Percentiles rank a stretch among this genome's conserved stretches.
These are phyloP conservation scores for Rhododendron henanense DNA, from an alignment of 148 eudicot species.

Conservation along the genomic window DNA sequence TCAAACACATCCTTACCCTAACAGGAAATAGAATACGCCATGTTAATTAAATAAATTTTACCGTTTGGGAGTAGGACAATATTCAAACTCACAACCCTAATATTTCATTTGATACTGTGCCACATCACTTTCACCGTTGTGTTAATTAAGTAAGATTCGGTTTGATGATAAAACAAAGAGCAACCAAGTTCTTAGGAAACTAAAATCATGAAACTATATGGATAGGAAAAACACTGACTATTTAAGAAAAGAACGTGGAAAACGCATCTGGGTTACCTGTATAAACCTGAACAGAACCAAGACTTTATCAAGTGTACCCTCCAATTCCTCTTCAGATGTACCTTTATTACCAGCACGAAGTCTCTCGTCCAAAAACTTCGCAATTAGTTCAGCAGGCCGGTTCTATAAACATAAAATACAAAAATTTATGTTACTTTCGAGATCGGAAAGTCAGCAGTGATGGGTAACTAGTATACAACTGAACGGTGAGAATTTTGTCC, in stretches of 20 bases:
- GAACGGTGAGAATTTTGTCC: background rate
- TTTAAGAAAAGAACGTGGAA: background rate
- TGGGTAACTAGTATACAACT: background rate
- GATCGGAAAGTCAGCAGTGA: background rate
- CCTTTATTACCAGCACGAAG: constrained; percentile 99
- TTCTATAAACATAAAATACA: constrained; percentile 40
- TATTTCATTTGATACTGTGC: background rate
- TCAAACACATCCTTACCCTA: constrained; percentile 99
- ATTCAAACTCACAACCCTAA: background rate
- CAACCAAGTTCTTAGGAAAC: background rate
- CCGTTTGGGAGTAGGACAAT: background rate
- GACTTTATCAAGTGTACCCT: constrained; percentile 95
- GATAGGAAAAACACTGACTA: background rate
- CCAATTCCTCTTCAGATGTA: constrained; percentile 95
- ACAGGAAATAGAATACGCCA: constrained; percentile 5
- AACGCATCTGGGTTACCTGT: constrained; percentile 47
- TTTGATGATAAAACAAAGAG: background rate
- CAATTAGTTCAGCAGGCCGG: constrained; percentile 96
- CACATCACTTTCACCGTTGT: background rate
- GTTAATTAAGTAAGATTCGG: background rate
- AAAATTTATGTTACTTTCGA: constrained; percentile 5
- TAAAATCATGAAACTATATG: background rate
- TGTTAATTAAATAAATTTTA: background rate
- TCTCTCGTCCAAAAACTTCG: constrained; percentile 92
- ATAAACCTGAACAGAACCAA: constrained; percentile 88